Evolutionary conservation across 1,139 yeast genomes (phyloP).

Genomic region (Geotrichum restrictum): DNA sequence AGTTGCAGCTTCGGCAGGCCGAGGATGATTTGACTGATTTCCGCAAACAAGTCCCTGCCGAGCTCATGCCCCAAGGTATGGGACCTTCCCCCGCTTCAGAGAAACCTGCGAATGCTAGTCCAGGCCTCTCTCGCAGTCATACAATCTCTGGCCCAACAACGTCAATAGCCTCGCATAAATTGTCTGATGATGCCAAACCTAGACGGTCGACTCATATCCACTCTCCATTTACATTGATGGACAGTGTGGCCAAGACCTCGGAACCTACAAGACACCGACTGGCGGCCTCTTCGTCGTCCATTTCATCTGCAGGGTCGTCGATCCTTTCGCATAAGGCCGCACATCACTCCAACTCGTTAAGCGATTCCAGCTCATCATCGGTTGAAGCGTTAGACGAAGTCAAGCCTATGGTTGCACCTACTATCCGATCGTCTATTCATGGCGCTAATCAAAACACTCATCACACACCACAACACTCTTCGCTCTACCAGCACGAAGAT

Average conservation of each 20-base stretch:
- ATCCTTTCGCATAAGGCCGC: conserved; percentile 8
- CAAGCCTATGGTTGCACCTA: conserved; percentile 1
- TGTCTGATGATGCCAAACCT: neutral
- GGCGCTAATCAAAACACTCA: neutral
- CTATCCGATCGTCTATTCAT: neutral
- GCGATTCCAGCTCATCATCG: conserved; percentile 20
- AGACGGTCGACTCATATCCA: conserved; percentile 10
- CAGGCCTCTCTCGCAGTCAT: conserved; percentile 3
- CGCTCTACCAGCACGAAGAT: neutral
- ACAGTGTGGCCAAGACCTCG: neutral
- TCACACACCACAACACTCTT: neutral
- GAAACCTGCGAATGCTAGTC: neutral
- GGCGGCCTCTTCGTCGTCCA: conserved; percentile 12
- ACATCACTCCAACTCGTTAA: conserved; percentile 20
- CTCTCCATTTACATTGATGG: conserved; percentile 16
- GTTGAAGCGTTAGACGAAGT: conserved; percentile 10
- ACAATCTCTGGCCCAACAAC: neutral
- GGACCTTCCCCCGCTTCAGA: neutral
- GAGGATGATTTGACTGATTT: conserved; percentile 30
- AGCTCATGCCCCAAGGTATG: conserved; percentile 1
- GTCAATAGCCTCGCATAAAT: neutral
- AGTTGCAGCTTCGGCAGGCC: conserved; percentile 32
- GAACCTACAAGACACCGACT: conserved; percentile 6
- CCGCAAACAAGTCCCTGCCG: conserved; percentile 14
- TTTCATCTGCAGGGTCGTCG: conserved; percentile 14